Evolutionary conservation across 2,329 filamentous ascomycete species (phyloP), one percentile per base, ranked within the genome.

Genomic region (Trichoderma aggressivum): DNA sequence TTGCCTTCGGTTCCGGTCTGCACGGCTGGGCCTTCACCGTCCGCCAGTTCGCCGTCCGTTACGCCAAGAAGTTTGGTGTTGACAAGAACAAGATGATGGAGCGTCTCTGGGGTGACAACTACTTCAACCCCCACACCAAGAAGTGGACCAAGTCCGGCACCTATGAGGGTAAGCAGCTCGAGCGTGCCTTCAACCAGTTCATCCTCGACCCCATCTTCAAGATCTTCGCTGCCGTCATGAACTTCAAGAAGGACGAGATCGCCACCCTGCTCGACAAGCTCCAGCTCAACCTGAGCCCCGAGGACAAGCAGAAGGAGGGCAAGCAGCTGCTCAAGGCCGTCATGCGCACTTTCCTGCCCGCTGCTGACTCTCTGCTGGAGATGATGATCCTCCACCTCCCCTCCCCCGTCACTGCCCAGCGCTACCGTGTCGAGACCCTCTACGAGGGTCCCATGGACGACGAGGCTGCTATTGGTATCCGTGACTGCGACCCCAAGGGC

Each of bases 41-140:
- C 87, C 93, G 96, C 82, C 96, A 99, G 86, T 99, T 99, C 86
- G 96, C 96, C 79, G 85, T 90, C 82, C 91, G 92, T 81, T 99
- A 99, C 85, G 92, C 95, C 86, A 98, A 98, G 94, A 99, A 99
- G 88, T 99, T 99, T 81, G 96, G 96, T 92, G 96, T 99, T 80
- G 95, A 99, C 91, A 94, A 94, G 86, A 92, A 91, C 88, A 98
- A 98, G 94, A 98, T 99, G 96, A 97, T 98, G 93, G 94, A 98
- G 89, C 94, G 96, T 91, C 94, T 99, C 78, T 99, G 96, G 96
- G 36, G 96, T 78, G 96, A 99, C 91, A 98, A 94, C 90, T 99
- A 90, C 91, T 99, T 99, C 93, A 98, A 99, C 90, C 93, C 96
- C 79, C 90, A 93, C 87, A 99, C 96, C 89, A 99, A 98, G 94